A percentile compares a stretch with the other conserved stretches of the same genome.
Conservation (phyloP, 2,329 filamentous ascomycete species). For the Zymoseptoria brevis region DNA sequence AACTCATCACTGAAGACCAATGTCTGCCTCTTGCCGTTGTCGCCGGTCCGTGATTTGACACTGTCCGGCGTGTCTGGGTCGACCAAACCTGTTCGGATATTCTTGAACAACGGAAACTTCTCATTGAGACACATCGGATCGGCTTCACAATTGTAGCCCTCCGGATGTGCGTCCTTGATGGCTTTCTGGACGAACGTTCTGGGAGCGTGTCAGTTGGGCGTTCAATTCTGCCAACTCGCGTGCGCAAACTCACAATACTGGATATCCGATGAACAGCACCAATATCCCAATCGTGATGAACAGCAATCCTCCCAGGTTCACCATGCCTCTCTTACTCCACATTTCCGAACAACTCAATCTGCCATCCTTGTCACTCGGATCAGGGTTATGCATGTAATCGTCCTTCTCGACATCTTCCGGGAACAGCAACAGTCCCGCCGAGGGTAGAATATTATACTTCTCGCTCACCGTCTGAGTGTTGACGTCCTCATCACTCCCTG, state of each 20-base stretch:
- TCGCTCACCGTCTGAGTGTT: constrained; percentile 67
- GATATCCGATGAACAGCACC: constrained; percentile 61
- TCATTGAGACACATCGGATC: constrained; percentile 42
- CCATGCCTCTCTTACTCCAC: constrained; percentile 54
- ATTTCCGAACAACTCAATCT: constrained; percentile 52
- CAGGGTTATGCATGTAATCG: constrained; percentile 63
- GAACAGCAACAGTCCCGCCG: constrained; percentile 57
- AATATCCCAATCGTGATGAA: constrained; percentile 55
- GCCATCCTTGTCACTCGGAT: constrained; percentile 54
- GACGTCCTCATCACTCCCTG: constrained; percentile 56
- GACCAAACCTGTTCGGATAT: constrained; percentile 53
- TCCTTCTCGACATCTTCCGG: constrained; percentile 68
- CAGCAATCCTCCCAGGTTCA: constrained; percentile 56
- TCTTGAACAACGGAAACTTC: constrained; percentile 48
- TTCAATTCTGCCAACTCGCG: neutral
- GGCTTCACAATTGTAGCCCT: constrained; percentile 32
- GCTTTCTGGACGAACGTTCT: constrained; percentile 52
- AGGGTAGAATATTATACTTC: constrained; percentile 65
- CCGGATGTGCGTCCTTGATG: constrained; percentile 23
- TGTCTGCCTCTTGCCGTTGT: constrained; percentile 53
- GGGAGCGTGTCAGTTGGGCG: constrained; percentile 7
- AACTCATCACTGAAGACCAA: constrained; percentile 67
- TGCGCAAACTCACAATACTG: constrained; percentile 50
- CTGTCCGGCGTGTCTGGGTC: constrained; percentile 59
- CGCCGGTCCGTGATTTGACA: constrained; percentile 48